These are phyloP conservation scores for Podospora conica DNA, from an alignment of 495 filamentous ascomycete species.

Conservation along the genomic window DNA sequence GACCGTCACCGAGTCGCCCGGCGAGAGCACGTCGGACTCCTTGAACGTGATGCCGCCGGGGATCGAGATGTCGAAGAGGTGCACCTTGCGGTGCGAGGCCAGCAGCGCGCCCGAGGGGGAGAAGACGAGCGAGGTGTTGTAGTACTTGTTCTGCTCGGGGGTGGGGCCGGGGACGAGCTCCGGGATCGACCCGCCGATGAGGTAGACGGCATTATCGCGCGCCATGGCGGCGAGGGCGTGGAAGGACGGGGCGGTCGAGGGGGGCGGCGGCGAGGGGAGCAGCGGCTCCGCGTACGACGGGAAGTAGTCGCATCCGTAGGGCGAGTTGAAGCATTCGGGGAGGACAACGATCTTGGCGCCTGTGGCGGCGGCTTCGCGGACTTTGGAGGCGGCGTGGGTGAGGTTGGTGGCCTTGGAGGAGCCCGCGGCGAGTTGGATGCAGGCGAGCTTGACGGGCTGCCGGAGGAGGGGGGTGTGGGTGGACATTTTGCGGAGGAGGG, in stretches of 20 bases:
- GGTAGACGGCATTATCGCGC: conserved; percentile 63
- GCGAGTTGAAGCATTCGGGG: conserved; percentile 93
- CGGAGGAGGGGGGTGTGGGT: conserved; percentile 52
- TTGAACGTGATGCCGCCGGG: conserved; percentile 88
- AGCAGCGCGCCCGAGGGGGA: conserved; percentile 68
- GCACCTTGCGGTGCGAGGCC: conserved; percentile 84
- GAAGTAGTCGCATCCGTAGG: conserved; percentile 90
- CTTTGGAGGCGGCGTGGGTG: conserved; percentile 66
- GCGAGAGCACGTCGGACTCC: conserved; percentile 80
- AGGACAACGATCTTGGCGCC: conserved; percentile 72
- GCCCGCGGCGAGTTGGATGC: conserved; percentile 74
- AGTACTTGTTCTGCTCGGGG: conserved; percentile 51
- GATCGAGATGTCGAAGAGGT: conserved; percentile 99
- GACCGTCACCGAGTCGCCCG: conserved; percentile 74
- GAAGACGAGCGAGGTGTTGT: conserved; percentile 88
- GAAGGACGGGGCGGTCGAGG: conserved; percentile 68
- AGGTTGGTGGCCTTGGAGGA: conserved; percentile 84
- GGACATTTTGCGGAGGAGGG: conserved; percentile 36
- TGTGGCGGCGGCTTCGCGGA: conserved; percentile 67
- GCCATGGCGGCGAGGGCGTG: conserved; percentile 79
- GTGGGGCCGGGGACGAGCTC: conserved; percentile 46
- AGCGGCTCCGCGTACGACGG: conserved; percentile 86
- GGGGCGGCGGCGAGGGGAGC: conserved; percentile 67
- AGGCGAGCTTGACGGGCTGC: conserved; percentile 71
- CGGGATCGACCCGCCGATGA: conserved; percentile 90